These are phyloP conservation scores for Carex pumila DNA, from an alignment of 176 grass and related monocot genomes.

Conservation along the genomic window DNA sequence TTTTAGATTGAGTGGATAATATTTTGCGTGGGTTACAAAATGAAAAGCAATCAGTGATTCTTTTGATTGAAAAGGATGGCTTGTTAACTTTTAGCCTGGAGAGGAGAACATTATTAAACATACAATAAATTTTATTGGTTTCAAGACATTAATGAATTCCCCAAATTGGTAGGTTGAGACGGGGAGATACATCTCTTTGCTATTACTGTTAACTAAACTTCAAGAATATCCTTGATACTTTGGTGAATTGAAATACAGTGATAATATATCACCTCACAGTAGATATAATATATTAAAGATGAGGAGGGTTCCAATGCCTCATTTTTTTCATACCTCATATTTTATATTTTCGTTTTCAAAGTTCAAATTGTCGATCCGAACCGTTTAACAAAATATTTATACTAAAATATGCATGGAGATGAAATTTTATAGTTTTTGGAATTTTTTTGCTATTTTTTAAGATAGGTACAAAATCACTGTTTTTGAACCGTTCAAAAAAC, in stretches of 20 bases:
- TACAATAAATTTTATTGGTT: neutral
- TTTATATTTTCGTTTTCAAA: too few species aligned
- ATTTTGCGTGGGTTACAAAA: neutral
- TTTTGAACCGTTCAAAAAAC: too few species aligned
- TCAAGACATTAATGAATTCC: neutral
- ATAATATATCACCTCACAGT: neutral
- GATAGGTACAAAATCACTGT: too few species aligned
- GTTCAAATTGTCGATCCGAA: too few species aligned
- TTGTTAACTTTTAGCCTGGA: neutral
- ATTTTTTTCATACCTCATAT: too few species aligned
- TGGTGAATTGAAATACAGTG: neutral
- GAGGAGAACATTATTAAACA: neutral
- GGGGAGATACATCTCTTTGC: slow-evolving; percentile 12
- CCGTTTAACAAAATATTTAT: too few species aligned
- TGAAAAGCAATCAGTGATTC: neutral
- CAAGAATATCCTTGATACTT: neutral
- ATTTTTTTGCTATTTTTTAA: too few species aligned
- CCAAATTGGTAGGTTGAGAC: neutral
- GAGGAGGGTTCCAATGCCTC: too few species aligned
- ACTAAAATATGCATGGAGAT: too few species aligned
- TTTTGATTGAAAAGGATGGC: neutral
- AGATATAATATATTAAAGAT: neutral
- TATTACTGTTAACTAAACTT: neutral
- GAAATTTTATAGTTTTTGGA: too few species aligned
- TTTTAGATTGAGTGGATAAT: neutral